phyloP scores from a whole-genome alignment of 2,329 filamentous ascomycete species.

The Alternaria arborescens region DNA sequence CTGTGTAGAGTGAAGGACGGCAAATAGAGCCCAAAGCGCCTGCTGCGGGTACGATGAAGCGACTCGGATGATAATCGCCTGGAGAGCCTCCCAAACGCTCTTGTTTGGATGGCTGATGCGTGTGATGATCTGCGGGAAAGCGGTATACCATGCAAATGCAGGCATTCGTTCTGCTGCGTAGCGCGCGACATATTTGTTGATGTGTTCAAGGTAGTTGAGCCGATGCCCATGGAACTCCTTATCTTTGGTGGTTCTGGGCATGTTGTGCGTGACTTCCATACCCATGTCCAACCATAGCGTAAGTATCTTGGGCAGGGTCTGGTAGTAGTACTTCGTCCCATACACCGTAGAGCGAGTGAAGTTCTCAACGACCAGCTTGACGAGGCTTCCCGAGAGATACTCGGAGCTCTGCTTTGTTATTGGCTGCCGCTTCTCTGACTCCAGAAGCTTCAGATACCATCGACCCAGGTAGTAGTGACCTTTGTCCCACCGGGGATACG shows the following conservation, averaged over 20 bases:
- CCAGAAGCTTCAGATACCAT: conserved; percentile 95
- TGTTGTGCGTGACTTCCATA: conserved; percentile 65
- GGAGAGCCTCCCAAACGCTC: conserved; percentile 78
- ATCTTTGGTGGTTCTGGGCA: conserved; percentile 34
- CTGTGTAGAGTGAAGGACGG: conserved; percentile 82
- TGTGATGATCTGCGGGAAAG: conserved; percentile 93
- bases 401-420: conserved; percentile 70
- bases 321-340: conserved; percentile 95
- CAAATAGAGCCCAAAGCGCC: conserved; percentile 88
- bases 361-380: conserved; percentile 91
- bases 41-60: conserved; percentile 88
- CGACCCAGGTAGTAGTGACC: conserved; percentile 96
- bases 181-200: conserved; percentile 76
- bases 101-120: conserved; percentile 87
- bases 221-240: conserved; percentile 45
- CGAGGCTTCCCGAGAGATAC: conserved; percentile 77
- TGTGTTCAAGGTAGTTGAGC: conserved; percentile 39
- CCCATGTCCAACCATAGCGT: conserved; percentile 96
- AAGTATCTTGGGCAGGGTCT: conserved; percentile 88
- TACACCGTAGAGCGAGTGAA: conserved; percentile 86
- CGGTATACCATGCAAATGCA: conserved; percentile 80
- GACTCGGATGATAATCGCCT: conserved; percentile 85
- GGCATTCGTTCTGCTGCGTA: conserved; percentile 74
- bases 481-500: conserved; percentile 83
- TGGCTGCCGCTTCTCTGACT: conserved; percentile 83